Evolutionary conservation across 108 stramenopile species (phyloP).

Genomic region (Chaetoceros tenuissimus): DNA sequence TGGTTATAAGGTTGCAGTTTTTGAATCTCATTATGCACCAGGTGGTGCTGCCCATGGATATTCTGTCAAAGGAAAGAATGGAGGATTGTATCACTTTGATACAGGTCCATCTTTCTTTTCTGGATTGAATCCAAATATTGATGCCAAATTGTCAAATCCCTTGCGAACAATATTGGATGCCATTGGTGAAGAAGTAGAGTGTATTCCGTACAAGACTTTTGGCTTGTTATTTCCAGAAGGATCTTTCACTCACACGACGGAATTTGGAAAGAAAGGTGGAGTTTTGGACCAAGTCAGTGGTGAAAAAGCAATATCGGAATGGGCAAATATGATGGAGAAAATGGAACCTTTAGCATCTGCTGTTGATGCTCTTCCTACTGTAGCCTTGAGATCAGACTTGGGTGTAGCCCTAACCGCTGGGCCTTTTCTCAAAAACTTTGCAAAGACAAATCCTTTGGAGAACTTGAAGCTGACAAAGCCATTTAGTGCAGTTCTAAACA

Average conservation of each 20-base stretch:
- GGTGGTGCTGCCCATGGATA: conserved; percentile 84
- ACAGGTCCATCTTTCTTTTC: conserved; percentile 85
- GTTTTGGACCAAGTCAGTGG: conserved; percentile 34
- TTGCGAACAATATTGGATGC: conserved; percentile 54
- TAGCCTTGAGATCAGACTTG: conserved; percentile 48
- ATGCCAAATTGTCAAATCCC: conserved; percentile 52
- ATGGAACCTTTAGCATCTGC: conserved; percentile 57
- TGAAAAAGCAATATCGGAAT: conserved; percentile 18
- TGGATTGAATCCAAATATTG: conserved; percentile 55
- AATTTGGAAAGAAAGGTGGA: conserved; percentile 33
- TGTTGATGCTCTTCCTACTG: conserved; percentile 68
- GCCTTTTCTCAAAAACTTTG: conserved; percentile 56
- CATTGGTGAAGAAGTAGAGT: conserved; percentile 51
- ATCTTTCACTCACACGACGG: conserved; percentile 44
- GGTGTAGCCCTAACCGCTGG: conserved; percentile 48
- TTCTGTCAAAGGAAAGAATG: conserved; percentile 14
- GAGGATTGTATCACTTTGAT: conserved; percentile 70
- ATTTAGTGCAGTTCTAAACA: conserved; percentile 38
- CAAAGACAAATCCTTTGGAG: conserved; percentile 52
- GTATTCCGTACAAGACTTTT: conserved; percentile 47
- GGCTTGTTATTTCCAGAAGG: conserved; percentile 65
- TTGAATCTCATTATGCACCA: conserved; percentile 73
- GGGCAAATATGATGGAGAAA: conserved; percentile 39
- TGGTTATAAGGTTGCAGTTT: conserved; percentile 65
- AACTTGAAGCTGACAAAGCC: conserved; percentile 65